A percentile compares a stretch with the other conserved stretches of the same genome.
Evolutionary conservation across 2,329 filamentous ascomycete genomes (phyloP).

Genomic region (Aspergillus transmontanensis): DNA sequence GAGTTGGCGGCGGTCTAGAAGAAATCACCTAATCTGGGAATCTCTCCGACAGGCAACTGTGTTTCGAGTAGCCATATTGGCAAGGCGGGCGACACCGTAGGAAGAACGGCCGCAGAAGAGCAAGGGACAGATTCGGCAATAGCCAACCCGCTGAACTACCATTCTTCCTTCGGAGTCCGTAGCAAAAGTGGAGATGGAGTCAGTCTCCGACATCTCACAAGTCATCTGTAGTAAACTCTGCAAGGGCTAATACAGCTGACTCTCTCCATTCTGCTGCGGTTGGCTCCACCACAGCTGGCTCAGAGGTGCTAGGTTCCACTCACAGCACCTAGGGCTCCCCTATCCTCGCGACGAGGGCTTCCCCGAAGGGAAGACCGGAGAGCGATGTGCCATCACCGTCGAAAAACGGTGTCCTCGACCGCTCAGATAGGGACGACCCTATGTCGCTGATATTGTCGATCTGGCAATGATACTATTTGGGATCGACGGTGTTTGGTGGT

Average conservation of each 20-base stretch:
- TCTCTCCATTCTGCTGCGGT: slow-evolving; percentile 13
- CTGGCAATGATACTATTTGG: not conserved
- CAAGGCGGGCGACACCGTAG: slow-evolving; percentile 10
- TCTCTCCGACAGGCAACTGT: slow-evolving; percentile 4
- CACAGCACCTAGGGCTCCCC: not conserved
- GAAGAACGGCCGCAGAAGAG: slow-evolving; percentile 13
- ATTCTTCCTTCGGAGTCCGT: slow-evolving; percentile 13
- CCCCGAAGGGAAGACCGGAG: not conserved
- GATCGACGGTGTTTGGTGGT: slow-evolving; percentile 2
- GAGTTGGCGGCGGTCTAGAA: not conserved
- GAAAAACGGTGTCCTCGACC: slow-evolving; percentile 10
- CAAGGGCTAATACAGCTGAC: not conserved
- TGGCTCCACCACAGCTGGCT: slow-evolving; percentile 16
- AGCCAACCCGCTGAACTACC: slow-evolving; percentile 11
- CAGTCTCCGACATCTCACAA: slow-evolving; percentile 3
- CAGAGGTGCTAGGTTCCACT: slow-evolving; percentile 9
- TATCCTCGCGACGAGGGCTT: not conserved
- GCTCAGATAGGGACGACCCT: slow-evolving; percentile 15
- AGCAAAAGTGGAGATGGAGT: slow-evolving; percentile 10
- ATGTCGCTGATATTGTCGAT: slow-evolving; percentile 14
- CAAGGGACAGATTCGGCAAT: slow-evolving; percentile 11
- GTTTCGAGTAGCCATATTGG: slow-evolving; percentile 15
- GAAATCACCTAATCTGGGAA: not conserved
- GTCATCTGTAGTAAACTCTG: not conserved
- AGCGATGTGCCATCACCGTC: not conserved